These are phyloP conservation scores for Xylariaceae sp. DNA, from an alignment of 2,329 filamentous ascomycete genomes.

Conservation along the genomic window DNA sequence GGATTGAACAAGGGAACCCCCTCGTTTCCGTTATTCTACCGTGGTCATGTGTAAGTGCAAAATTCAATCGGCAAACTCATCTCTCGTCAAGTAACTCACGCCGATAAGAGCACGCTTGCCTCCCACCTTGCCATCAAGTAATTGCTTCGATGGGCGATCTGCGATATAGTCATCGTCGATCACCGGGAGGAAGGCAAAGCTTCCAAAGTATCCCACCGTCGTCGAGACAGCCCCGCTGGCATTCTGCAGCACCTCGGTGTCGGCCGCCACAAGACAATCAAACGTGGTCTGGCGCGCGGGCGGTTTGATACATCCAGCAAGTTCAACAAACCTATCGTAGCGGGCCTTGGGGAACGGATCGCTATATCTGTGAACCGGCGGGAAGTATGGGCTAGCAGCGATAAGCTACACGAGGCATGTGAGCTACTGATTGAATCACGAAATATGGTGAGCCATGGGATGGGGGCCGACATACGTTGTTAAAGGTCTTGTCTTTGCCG, in stretches of 20 bases:
- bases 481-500: conserved; percentile 23
- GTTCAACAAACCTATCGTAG: conserved; percentile 24
- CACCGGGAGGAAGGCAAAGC: conserved; percentile 27
- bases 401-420: conserved; percentile 21
- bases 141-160: conserved; percentile 19
- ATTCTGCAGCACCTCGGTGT: conserved; percentile 23
- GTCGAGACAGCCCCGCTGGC: conserved; percentile 26
- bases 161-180: conserved; percentile 26
- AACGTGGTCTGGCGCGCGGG: conserved; percentile 15
- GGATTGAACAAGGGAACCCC: conserved; percentile 29
- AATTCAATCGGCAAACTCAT: too few species aligned
- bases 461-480: conserved; percentile 18
- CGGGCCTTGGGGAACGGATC: conserved; percentile 17
- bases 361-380: conserved; percentile 21
- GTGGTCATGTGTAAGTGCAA: not conserved
- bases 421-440: too few species aligned
- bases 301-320: conserved; percentile 21
- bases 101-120: conserved; percentile 25
- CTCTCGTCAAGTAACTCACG: conserved; percentile 12
- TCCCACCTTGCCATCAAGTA: conserved; percentile 12
- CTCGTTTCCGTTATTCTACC: conserved; percentile 32
- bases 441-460: too few species aligned
- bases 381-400: conserved; percentile 25
- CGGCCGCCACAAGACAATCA: conserved; percentile 24
- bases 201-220: conserved; percentile 25